Conservation (phyloP, 371 early-diverging fungal genomes). For the Choanephora cucurbitarum region DNA sequence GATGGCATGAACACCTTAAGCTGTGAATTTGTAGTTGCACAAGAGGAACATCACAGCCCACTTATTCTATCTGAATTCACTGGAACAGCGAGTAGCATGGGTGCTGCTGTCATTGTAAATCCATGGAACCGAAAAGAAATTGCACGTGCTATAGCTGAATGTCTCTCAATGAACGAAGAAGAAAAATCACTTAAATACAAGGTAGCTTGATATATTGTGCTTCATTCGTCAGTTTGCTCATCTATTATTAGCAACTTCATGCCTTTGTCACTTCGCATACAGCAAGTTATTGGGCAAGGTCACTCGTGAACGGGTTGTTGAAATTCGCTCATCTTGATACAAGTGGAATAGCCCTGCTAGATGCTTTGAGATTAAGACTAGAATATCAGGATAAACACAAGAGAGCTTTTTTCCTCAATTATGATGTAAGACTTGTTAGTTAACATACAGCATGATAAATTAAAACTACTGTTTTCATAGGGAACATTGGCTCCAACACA, state of each 20-base stretch:
- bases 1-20: slow-evolving; percentile 99
- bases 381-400: slow-evolving; percentile 58
- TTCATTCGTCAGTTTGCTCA: slow-evolving; percentile 87
- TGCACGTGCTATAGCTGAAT: slow-evolving; percentile 88
- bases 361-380: slow-evolving; percentile 44
- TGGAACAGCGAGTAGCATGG: slow-evolving; percentile 91
- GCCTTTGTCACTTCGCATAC: slow-evolving; percentile 88
- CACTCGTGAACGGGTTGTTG: slow-evolving; percentile 69
- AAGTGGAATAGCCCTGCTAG: slow-evolving; percentile 64
- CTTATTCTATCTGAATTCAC: slow-evolving; percentile 96
- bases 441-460: background rate
- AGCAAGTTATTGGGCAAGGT: slow-evolving; percentile 88
- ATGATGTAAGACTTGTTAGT: slow-evolving; percentile 61
- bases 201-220: slow-evolving; percentile 28
- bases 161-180: slow-evolving; percentile 78
- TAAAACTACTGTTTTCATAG: slow-evolving; percentile 39
- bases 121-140: slow-evolving; percentile 97
- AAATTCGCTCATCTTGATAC: slow-evolving; percentile 37
- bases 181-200: slow-evolving; percentile 80
- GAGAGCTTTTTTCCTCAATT: slow-evolving; percentile 84
- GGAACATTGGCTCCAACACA: slow-evolving; percentile 84
- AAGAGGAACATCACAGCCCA: slow-evolving; percentile 88
- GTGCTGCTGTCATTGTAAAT: slow-evolving; percentile 89
- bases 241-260: slow-evolving; percentile 64
- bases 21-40: slow-evolving; percentile 97